Evolutionary conservation across 1,139 yeast species (phyloP), one percentile per base, ranked within the genome.

Genomic region (Insectozyma bohioensis): DNA sequence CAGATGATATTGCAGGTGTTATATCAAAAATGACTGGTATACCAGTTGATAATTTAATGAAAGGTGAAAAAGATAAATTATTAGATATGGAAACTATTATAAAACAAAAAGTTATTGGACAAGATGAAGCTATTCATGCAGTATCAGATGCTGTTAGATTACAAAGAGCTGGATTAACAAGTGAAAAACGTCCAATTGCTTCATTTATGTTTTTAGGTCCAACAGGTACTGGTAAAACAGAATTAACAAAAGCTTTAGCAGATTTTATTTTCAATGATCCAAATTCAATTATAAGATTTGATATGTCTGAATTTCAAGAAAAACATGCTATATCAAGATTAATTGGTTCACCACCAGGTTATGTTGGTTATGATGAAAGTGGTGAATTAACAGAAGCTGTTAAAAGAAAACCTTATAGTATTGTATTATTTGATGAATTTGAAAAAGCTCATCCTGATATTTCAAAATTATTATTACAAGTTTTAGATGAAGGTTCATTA

Each of bases 211-310:
- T 92, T 58, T 67, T 92, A 45, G 98, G 98, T 12, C 97, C 97
- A 25, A 90, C 97, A 0, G 98, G 98, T 62, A 90, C 97, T 0
- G 98, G 98, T 62, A 92, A 92, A 59, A 92, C 98, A 0, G 97
- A 90, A 56, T 71, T 92, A 35, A 88, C 97, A 6, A 92, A 92
- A 57, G 80, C 94, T 0, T 72, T 92, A 39, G 96, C 97, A 1
- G 88, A 87, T 49, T 92, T 92, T 49, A 63, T 92, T 47, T 92
- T 92, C 60, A 92, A 88, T 52, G 92, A 90, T 56, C 88, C 85
- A 49, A 72, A 78, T 28, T 77, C 95, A 5, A 90, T 92, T 18
- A 78, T 88, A 20, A 72, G 97, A 46, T 90, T 92, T 56, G 98
- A 92, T 57, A 92, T 92, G 97, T 85, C 95, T 15, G 98, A 92